Evolutionary conservation across 1,284 basidiomycete species (phyloP), one percentile per base, ranked within the genome.

Genomic region (Pascua sp.): DNA sequence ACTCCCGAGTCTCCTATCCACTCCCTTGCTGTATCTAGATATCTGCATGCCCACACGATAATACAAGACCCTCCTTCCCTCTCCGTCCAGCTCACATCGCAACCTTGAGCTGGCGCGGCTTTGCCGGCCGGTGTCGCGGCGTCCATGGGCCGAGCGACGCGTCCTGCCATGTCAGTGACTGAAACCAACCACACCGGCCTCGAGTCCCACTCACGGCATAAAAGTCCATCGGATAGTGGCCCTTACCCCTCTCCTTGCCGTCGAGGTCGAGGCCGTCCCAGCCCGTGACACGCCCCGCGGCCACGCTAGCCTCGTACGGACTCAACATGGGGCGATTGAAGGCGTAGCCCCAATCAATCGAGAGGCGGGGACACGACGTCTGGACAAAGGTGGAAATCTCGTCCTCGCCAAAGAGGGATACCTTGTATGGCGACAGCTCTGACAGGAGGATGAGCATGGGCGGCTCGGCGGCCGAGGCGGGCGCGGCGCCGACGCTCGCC

Each of bases 271-370:
- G 65, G 48, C 67, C 72, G 55, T 71, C 72, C 70, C 68, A 78
- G 59, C 63, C 85, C 16, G 78, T 76, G 15, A 84, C 80, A 62
- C 83, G 81, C 1, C 91, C 90, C 0, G 96, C 80, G 5, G 88
- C 91, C 4, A 98, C 90, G 10, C 88, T 87, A 0, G 91, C 88
- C 78, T 98, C 96, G 73, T 98, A 99, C 0, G 95, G 93, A 65
- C 87, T 95, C 36, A 99, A 79, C 47, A 98, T 79, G 0, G 96
- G 96, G 37, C 84, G 82, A 51, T 87, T 81, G 77, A 99, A 99
- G 0, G 95, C 95, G 69, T 93, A 93, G 2, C 93, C 93, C 96
- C 96, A 99, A 73, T 99, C 96, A 60, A 98, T 98, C 8, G 67
- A 76, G 70, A 39, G 72, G 67, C 50, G 61, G 47, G 49, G 66